phyloP scores from a whole-genome alignment of 805 yeast species.

The Starmerella powellii region DNA sequence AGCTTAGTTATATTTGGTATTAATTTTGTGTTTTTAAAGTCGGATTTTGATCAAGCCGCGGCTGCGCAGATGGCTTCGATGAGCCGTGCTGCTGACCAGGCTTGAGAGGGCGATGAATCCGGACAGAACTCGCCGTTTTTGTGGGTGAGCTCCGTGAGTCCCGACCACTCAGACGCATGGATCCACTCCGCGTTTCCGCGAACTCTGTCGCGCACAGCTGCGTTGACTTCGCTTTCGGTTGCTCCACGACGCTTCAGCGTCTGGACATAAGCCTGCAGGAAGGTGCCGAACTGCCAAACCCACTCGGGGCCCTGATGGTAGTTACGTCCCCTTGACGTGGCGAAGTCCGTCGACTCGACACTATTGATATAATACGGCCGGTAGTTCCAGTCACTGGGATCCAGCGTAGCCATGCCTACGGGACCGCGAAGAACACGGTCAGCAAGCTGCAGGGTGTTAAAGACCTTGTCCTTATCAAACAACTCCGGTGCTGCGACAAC shows the following conservation, averaged over 20 bases:
- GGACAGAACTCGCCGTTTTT: constrained; percentile 68
- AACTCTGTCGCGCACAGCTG: constrained; percentile 47
- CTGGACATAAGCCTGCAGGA: constrained; percentile 62
- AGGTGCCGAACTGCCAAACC: constrained; percentile 88
- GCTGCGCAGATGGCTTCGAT: constrained; percentile 51
- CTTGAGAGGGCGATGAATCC: constrained; percentile 92
- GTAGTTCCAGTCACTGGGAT: constrained; percentile 84
- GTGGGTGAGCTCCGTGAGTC: constrained; percentile 82
- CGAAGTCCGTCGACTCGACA: constrained; percentile 72
- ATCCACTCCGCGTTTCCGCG: constrained; percentile 60
- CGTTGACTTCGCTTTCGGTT: constrained; percentile 33
- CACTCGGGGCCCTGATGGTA: constrained; percentile 99
- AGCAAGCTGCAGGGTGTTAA: constrained; percentile 55
- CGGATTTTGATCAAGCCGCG: background rate
- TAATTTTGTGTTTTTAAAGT: background rate
- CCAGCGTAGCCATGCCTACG: constrained; percentile 80
- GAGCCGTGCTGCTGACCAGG: constrained; percentile 87
- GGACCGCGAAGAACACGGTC: constrained; percentile 75
- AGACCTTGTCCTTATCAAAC: constrained; percentile 51
- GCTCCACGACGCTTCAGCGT: constrained; percentile 34
- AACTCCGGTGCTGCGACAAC: constrained; percentile 92
- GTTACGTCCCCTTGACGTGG: constrained; percentile 88
- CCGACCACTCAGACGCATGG: constrained; percentile 75
- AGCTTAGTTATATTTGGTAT: no score
- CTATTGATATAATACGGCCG: constrained; percentile 78